Evolutionary conservation across 129 eudicot species (phyloP).

Genomic region (Deinandra increscens): DNA sequence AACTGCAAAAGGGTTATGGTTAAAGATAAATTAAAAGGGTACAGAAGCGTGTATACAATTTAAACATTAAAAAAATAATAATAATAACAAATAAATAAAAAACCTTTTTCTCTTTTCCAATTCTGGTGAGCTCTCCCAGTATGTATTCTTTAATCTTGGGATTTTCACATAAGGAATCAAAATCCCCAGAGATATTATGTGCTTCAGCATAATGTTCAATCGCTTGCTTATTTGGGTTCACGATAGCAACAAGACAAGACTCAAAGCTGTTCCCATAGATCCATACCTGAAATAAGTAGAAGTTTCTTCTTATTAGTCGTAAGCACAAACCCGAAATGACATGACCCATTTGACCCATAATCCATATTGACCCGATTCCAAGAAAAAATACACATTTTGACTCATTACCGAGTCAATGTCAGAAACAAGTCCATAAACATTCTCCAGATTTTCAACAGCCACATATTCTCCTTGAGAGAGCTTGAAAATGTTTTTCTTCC

Average conservation of each 20-base stretch:
- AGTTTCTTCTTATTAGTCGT: slow-evolving; percentile 5
- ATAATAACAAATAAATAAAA: background rate
- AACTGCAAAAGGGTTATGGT: slow-evolving; percentile 41
- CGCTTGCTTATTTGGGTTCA: slow-evolving; percentile 71
- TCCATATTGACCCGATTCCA: background rate
- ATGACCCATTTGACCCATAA: background rate
- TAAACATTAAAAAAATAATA: background rate
- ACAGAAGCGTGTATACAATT: background rate
- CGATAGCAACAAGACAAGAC: slow-evolving; percentile 80
- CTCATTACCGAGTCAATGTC: slow-evolving; percentile 60
- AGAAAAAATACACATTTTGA: background rate
- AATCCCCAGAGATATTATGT: slow-evolving; percentile 61
- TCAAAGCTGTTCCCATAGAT: slow-evolving; percentile 86
- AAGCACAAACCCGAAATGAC: background rate
- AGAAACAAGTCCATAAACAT: slow-evolving; percentile 66
- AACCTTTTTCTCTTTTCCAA: slow-evolving; percentile 86
- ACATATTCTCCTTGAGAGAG: slow-evolving; percentile 95
- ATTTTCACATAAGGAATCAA: slow-evolving; percentile 61
- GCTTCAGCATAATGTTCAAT: slow-evolving; percentile 64
- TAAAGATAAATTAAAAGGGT: background rate
- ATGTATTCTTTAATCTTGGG: slow-evolving; percentile 63
- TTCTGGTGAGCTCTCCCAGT: slow-evolving; percentile 58
- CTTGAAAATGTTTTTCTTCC: slow-evolving; percentile 88
- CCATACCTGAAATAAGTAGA: slow-evolving; percentile 59
- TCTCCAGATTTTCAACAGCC: slow-evolving; percentile 89